Evolutionary conservation across 2,329 filamentous ascomycete species (phyloP), one percentile per base, ranked within the genome.

Genomic region (Mycosphaerella sp.): DNA sequence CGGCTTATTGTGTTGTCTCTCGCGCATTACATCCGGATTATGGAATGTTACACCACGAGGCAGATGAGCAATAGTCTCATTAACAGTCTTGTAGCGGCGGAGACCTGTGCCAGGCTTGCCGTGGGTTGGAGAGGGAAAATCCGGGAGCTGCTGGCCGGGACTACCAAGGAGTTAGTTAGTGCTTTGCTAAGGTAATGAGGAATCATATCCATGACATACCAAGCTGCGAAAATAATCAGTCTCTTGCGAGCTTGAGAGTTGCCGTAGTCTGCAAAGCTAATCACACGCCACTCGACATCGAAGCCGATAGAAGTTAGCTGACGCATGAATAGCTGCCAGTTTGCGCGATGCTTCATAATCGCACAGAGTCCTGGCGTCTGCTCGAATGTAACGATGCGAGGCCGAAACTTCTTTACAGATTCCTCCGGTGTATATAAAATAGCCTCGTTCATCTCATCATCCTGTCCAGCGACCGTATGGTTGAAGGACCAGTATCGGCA

Each of bases 401-500:
- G 87, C 0, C 75, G 77, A 0, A 77, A 66, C 32, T 77, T 76
- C 6, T 75, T 68, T 0, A 91, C 69, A 0, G 89, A 17, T 2
- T 18, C 32, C 2, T 9, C 68, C 0, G 76, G 65, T 0, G 69
- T 70, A 40, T 76, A 75, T 0, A 77, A 68, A 0, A 75, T 70
- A 1, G 81, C 80, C 0, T 79, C 81, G 59, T 94, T 93, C 0
- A 70, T 73, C 1, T 87, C 84, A 41, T 89, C 83, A 18, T 82
- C 75, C 5, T 71, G 71, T 0, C 79, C 78, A 0, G 68, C 58
- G 2, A 36, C n/a, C 0, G 86, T 90, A 53, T 94, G 84, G 0
- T 83, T 84, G 0, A 81, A 80, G 0, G 86, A 90, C 65, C 84
- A 90, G 2, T 78, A 80, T 59, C 91, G 86, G 50, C 89, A 94